Base-by-base conservation (phyloP, 169 alveolate species). In the Plasmodium reichenowi region DNA sequence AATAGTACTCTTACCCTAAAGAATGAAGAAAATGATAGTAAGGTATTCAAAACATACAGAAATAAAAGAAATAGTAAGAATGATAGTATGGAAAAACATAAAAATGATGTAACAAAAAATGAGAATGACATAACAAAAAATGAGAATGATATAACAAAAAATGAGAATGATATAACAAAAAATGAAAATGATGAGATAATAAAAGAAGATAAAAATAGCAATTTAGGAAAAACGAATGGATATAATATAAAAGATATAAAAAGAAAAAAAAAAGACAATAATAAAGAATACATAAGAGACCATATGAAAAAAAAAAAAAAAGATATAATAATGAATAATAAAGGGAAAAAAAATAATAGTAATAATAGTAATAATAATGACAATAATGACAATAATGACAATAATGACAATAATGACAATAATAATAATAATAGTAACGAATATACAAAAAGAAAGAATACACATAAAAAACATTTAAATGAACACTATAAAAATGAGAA, bases 251-350 rank as follows among this genome's bases (percentile, higher is more conserved):
- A 48, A 38, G 63, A 52, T 48, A 70, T 15, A 45, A 56, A 22
- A 60, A 80, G 70, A 68, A 80, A 80, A 68, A 80, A 80, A 43
- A 62, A 76, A 24, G 88, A 74, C 38, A 60, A 47, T 26, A 75
- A 75, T 54, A 63, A 75, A 56, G 88, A 75, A 45, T 56, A 63
- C 47, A 15, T 43, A 75, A 80, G 58, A 67, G 90, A 29, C 15
- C 54, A 76, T 70, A 7, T 59, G 7, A 76, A 76, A 76, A 76
- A 29, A 50, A 76, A 29, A 50, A 67, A 54, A 32, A 62, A 56
- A 48, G 80, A 64, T 54, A 80, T 74, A 47, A 76, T 59, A 32
- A 32, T 32, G 7, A 32, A 32, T 32, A 32, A 32, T 32, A 32
- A 32, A 32, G 45, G 45, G 4, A 32, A 32, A 32, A 32, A 32